Evolutionary conservation across 2,329 filamentous ascomycete genomes (phyloP).

Genomic region (Fusarium mangiferae): DNA sequence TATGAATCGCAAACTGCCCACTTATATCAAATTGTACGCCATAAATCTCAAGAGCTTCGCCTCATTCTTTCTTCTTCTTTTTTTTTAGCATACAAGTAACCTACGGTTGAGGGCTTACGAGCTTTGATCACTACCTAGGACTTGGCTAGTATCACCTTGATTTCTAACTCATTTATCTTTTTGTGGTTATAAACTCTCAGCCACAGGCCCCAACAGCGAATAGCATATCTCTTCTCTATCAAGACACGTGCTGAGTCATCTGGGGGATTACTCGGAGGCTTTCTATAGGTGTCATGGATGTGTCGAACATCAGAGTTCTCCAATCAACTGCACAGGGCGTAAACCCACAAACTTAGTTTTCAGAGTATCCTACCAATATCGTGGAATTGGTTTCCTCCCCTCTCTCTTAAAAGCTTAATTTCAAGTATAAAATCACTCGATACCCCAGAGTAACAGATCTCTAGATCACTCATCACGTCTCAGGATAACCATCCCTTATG

Average conservation of each 20-base stretch:
- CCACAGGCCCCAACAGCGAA: neutral
- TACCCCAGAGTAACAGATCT: neutral
- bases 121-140: neutral
- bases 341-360: too few relatives aligned
- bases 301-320: too few relatives aligned
- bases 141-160: neutral
- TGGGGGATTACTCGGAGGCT: too few relatives aligned
- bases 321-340: neutral
- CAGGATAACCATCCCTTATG: too few relatives aligned
- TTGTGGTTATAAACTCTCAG: neutral
- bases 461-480: fast-evolving
- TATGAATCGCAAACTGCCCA: neutral
- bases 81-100: neutral
- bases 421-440: neutral
- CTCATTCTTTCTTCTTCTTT: neutral
- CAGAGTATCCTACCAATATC: too few relatives aligned
- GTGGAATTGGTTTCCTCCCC: too few relatives aligned
- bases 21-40: neutral
- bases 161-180: neutral
- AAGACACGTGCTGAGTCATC: neutral
- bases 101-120: neutral
- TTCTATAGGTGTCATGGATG: neutral
- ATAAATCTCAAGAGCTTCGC: neutral
- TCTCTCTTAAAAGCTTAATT: too few relatives aligned
- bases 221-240: neutral